Percentiles rank a stretch among this genome's conserved stretches.
Conservation (phyloP, 345 rosid species). For the Zanthoxylum bungeanum region DNA sequence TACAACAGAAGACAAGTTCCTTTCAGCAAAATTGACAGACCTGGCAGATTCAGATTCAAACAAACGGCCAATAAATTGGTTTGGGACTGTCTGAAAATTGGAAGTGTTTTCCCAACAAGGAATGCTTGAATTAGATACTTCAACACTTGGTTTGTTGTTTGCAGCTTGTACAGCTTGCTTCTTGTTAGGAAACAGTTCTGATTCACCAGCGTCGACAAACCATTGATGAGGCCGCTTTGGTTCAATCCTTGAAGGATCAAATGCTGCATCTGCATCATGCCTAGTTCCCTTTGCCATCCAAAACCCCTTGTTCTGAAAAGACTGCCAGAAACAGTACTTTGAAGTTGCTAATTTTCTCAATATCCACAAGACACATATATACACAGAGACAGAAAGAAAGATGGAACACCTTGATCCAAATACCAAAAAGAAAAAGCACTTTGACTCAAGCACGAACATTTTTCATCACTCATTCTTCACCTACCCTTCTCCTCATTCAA, state of each 20-base stretch:
- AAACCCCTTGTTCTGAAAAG: slow-evolving; percentile 64
- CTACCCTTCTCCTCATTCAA: not conserved
- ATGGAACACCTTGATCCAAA: not conserved
- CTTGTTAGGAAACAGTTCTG: slow-evolving; percentile 72
- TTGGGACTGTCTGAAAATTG: slow-evolving; percentile 55
- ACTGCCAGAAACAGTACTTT: slow-evolving; percentile 20
- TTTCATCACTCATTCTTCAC: not conserved
- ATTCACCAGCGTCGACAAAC: slow-evolving; percentile 59
- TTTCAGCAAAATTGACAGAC: slow-evolving; percentile 48
- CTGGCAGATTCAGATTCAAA: slow-evolving; percentile 62
- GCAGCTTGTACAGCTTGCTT: slow-evolving; percentile 63
- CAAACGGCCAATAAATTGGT: slow-evolving; percentile 59
- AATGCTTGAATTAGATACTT: slow-evolving; percentile 33
- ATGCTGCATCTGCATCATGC: slow-evolving; percentile 51
- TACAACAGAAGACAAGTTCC: slow-evolving; percentile 46
- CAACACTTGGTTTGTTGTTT: slow-evolving; percentile 29
- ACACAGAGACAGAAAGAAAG: not conserved
- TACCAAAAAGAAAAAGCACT: not conserved
- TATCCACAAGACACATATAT: not conserved
- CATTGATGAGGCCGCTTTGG: slow-evolving; percentile 71
- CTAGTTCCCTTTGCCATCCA: slow-evolving; percentile 56
- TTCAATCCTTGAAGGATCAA: slow-evolving; percentile 54
- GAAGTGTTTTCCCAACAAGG: slow-evolving; percentile 62
- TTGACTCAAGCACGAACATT: not conserved
- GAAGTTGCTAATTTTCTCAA: not conserved